Percentiles rank a stretch among this genome's conserved stretches.
These are phyloP conservation scores for Protomyces pachydermus DNA, from an alignment of 1,139 yeast species.

Conservation along the genomic window DNA sequence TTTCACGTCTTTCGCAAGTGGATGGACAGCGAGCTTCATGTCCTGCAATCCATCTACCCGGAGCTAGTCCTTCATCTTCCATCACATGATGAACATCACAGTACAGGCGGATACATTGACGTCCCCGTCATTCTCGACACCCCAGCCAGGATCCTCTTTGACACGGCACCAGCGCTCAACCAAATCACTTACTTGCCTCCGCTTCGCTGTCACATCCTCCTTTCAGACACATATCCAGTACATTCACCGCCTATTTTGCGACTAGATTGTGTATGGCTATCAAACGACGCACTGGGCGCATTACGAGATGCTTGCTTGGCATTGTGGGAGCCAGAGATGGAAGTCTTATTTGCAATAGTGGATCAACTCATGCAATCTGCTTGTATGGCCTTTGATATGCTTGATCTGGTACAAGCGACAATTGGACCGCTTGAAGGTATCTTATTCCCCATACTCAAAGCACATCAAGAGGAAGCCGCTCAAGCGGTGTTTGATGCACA, in stretches of 20 bases:
- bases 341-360: conserved; percentile 9
- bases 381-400: background rate
- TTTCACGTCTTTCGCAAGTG: background rate
- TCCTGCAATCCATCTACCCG: conserved; percentile 27
- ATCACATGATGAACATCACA: background rate
- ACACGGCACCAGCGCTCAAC: background rate
- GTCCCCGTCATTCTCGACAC: background rate
- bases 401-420: background rate
- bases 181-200: conserved; percentile 17
- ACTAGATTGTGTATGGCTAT: conserved; percentile 17
- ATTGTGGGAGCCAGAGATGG: conserved; percentile 17
- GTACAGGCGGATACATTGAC: background rate
- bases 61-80: conserved; percentile 6
- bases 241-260: conserved; percentile 2
- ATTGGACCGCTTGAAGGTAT: background rate
- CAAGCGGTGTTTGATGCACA: conserved; percentile 1
- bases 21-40: conserved; percentile 39
- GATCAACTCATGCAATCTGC: conserved; percentile 5
- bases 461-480: conserved; percentile 6
- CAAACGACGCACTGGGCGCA: conserved; percentile 1
- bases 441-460: background rate
- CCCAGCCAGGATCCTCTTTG: background rate
- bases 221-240: conserved; percentile 19
- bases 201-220: background rate
- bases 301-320: conserved; percentile 1